Evolutionary conservation across 2,329 filamentous ascomycete genomes (phyloP).

Genomic region (Nothophoma quercina): DNA sequence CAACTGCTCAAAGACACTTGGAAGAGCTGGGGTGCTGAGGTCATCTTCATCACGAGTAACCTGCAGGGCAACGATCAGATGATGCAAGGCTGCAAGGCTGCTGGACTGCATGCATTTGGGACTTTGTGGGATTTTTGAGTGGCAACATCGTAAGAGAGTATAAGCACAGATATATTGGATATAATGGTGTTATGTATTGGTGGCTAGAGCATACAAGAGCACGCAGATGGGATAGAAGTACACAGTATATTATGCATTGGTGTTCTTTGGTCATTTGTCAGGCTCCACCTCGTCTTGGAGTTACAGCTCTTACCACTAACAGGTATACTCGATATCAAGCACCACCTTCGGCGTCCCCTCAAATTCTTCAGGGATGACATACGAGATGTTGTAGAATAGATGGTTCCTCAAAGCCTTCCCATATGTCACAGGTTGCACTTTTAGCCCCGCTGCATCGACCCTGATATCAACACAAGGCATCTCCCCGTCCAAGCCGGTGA

Average conservation of each 20-base stretch:
- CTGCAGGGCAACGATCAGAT: conserved; percentile 49
- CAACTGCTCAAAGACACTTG: conserved; percentile 44
- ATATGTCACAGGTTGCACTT: conserved; percentile 49
- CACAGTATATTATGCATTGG: not conserved
- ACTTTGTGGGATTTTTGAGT: conserved; percentile 46
- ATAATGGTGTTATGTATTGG: not conserved
- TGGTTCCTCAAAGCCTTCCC: conserved; percentile 52
- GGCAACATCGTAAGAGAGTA: not conserved
- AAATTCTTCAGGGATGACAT: conserved; percentile 53
- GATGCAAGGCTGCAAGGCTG: conserved; percentile 45
- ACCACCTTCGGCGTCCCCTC: conserved; percentile 49
- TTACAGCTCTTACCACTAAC: conserved; percentile 26
- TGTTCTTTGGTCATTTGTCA: too few relatives aligned
- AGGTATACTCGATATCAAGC: conserved; percentile 46
- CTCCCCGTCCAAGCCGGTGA: conserved; percentile 23
- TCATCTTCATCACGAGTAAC: conserved; percentile 48
- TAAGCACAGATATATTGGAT: not conserved
- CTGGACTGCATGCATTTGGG: conserved; percentile 45
- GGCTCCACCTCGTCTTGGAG: not conserved
- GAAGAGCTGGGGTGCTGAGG: conserved; percentile 43
- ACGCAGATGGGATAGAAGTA: conserved; percentile 10
- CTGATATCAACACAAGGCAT: conserved; percentile 51
- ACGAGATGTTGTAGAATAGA: conserved; percentile 57
- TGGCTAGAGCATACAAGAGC: not conserved
- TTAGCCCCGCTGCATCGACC: conserved; percentile 50